phyloP scores from a whole-genome alignment of 1,284 basidiomycete genomes.

The Singerocomus inundabilis region DNA sequence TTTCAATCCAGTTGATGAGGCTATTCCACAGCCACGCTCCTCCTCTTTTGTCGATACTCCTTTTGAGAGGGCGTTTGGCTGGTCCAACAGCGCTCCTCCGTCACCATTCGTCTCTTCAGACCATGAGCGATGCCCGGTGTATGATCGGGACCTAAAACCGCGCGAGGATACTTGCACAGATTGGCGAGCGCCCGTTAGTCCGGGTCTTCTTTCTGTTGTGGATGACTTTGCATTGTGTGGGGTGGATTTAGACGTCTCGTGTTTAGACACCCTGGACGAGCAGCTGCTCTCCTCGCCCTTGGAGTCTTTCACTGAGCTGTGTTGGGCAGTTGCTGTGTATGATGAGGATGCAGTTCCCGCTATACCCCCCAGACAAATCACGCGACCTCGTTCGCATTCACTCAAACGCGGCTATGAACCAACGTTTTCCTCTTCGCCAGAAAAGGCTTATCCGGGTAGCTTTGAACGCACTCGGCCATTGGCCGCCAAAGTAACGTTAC shows the following conservation, averaged over 20 bases:
- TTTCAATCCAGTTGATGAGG: slow-evolving; percentile 23
- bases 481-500: slow-evolving; percentile 20
- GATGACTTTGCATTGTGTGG: slow-evolving; percentile 32
- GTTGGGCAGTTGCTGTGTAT: slow-evolving; percentile 27
- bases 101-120: slow-evolving; percentile 14
- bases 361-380: background rate
- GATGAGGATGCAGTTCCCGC: slow-evolving; percentile 20
- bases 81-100: slow-evolving; percentile 22
- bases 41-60: slow-evolving; percentile 19
- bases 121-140: slow-evolving; percentile 9
- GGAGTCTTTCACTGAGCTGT: slow-evolving; percentile 31
- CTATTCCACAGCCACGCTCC: slow-evolving; percentile 6
- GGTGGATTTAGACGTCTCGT: slow-evolving; percentile 28
- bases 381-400: slow-evolving; percentile 14
- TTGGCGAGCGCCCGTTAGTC: slow-evolving; percentile 2
- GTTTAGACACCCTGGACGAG: slow-evolving; percentile 29
- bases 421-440: background rate
- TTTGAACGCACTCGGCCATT: slow-evolving; percentile 15
- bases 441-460: slow-evolving; percentile 11
- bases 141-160: slow-evolving; percentile 5
- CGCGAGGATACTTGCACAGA: slow-evolving; percentile 2
- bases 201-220: slow-evolving; percentile 13
- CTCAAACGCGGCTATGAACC: slow-evolving; percentile 15
- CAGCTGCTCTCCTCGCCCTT: slow-evolving; percentile 28
- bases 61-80: slow-evolving; percentile 21